Percentiles rank a stretch among this genome's conserved stretches.
phyloP scores from a whole-genome alignment of 2,329 filamentous ascomycete species.

The Parastagonospora avenae region DNA sequence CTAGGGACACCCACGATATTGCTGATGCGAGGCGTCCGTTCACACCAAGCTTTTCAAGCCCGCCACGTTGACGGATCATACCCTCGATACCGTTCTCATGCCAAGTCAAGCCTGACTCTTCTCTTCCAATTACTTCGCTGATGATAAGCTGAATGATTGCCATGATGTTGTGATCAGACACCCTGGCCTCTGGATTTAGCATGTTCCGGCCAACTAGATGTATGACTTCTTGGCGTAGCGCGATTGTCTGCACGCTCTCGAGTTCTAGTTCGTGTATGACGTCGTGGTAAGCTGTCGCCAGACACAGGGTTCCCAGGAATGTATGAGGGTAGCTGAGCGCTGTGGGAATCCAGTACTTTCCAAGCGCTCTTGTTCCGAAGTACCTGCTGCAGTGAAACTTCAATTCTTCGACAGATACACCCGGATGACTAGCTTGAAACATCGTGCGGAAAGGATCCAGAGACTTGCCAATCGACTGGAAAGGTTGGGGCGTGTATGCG shows the following conservation, averaged over 20 bases:
- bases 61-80: slow-evolving; percentile 44
- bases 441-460: slow-evolving; percentile 45
- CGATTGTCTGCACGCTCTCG: slow-evolving; percentile 38
- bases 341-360: slow-evolving; percentile 41
- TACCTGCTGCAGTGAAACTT: slow-evolving; percentile 42
- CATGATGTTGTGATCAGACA: slow-evolving; percentile 44
- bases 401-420: slow-evolving; percentile 38
- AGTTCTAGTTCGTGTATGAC: slow-evolving; percentile 24
- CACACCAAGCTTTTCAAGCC: slow-evolving; percentile 36
- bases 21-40: slow-evolving; percentile 39
- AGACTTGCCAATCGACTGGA: slow-evolving; percentile 36
- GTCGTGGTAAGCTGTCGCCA: slow-evolving; percentile 42
- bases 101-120: slow-evolving; percentile 22
- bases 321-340: slow-evolving; percentile 40
- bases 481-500: slow-evolving; percentile 10
- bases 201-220: slow-evolving; percentile 36
- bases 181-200: slow-evolving; percentile 20
- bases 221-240: slow-evolving; percentile 43
- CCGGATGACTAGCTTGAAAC: slow-evolving; percentile 34
- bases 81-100: slow-evolving; percentile 37
- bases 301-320: slow-evolving; percentile 45
- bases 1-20: slow-evolving; percentile 38
- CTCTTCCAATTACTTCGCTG: slow-evolving; percentile 37
- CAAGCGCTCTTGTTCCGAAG: slow-evolving; percentile 43
- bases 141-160: slow-evolving; percentile 44